Base-by-base conservation (phyloP, 2,329 filamentous ascomycete genomes). In the Fusarium brachygibbosum region DNA sequence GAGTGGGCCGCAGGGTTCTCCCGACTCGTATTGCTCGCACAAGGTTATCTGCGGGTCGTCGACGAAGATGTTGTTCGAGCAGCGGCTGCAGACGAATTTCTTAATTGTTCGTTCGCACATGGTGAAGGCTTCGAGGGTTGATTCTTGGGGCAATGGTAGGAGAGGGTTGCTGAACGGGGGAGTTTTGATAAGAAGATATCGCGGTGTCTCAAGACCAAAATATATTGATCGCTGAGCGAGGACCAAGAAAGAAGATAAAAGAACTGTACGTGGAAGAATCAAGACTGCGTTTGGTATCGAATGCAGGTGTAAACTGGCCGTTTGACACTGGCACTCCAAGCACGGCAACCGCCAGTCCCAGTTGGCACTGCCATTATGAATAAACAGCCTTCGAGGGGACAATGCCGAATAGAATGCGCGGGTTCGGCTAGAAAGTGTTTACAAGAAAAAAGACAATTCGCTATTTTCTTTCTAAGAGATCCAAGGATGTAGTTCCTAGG, bases 91-190 rank as follows among this genome's bases (percentile, higher is more conserved):
- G 13, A 21, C 6, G n/a, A 19, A 51, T 11, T 29, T 51, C 3
- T 28, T 25, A 1, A n/a, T 29, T 2, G 7, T 25, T 32, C 11
- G 29, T 14, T 38, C 7, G 13, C 60, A 63, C 60, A 63, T 63
- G 11, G 1, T 16, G 13, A 34, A 14, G 8, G 13, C 1, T 11
- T 17, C 7, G 17, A 6, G 0, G 17, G 11, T 0, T 14, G 16
- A 37, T 25, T 25, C 23, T 25, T 25, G 23, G 5, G 23, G 23
- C 23, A 6, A 25, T 25, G 23, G 6, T 4, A 25, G 23, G 23
- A 11, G 8, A 21, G 9, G n/a, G 17, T 13, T 31, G 7, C 12
- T 19, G n/a, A 4, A 6, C 11, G 8, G 7, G 10, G 17, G 12
- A 17, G 19, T 44, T 12, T n/a, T 25, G 14, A 21, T 7, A 6